Percentiles rank a stretch among this genome's conserved stretches.
Conservation (phyloP, 345 rosid genomes). For the Citrus unshiu region DNA sequence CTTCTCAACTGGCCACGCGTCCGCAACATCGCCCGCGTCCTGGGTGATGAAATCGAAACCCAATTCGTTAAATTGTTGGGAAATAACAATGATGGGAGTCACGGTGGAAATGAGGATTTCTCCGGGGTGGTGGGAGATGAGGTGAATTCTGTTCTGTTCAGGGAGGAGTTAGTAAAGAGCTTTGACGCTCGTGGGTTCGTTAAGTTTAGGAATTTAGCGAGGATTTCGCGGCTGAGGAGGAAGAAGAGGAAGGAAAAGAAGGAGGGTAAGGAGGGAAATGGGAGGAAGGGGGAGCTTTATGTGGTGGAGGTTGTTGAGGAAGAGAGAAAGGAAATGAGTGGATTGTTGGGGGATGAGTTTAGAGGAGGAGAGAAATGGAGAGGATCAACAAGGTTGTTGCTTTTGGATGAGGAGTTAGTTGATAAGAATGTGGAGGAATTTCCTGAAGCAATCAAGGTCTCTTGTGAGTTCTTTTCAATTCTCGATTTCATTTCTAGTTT, state of each 20-base stretch:
- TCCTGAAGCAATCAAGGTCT: slow-evolving; percentile 89
- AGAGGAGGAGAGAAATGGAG: slow-evolving; percentile 62
- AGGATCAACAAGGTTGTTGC: slow-evolving; percentile 83
- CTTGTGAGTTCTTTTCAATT: slow-evolving; percentile 10
- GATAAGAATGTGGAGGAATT: slow-evolving; percentile 52
- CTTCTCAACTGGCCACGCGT: slow-evolving; percentile 84
- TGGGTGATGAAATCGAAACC: slow-evolving; percentile 68
- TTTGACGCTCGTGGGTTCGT: slow-evolving; percentile 65
- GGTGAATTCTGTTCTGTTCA: slow-evolving; percentile 50
- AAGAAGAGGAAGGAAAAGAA: slow-evolving; percentile 42
- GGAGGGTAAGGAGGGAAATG: slow-evolving; percentile 22
- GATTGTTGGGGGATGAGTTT: slow-evolving; percentile 69
- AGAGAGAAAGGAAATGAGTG: slow-evolving; percentile 47
- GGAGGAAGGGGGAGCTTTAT: slow-evolving; percentile 39
- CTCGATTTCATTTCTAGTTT: background rate
- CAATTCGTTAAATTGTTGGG: slow-evolving; percentile 31
- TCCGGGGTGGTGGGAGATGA: slow-evolving; percentile 51
- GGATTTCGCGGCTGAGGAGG: slow-evolving; percentile 64
- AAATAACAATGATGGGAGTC: background rate
- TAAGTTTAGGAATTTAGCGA: slow-evolving; percentile 76
- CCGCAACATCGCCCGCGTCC: slow-evolving; percentile 70
- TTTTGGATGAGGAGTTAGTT: slow-evolving; percentile 69
- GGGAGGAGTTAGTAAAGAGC: slow-evolving; percentile 58
- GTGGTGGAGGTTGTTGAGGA: slow-evolving; percentile 62
- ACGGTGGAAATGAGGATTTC: slow-evolving; percentile 13